Evolutionary conservation across 2,329 filamentous ascomycete species (phyloP), one percentile per base, ranked within the genome.

Genomic region (Verticillium zaregamsianum): DNA sequence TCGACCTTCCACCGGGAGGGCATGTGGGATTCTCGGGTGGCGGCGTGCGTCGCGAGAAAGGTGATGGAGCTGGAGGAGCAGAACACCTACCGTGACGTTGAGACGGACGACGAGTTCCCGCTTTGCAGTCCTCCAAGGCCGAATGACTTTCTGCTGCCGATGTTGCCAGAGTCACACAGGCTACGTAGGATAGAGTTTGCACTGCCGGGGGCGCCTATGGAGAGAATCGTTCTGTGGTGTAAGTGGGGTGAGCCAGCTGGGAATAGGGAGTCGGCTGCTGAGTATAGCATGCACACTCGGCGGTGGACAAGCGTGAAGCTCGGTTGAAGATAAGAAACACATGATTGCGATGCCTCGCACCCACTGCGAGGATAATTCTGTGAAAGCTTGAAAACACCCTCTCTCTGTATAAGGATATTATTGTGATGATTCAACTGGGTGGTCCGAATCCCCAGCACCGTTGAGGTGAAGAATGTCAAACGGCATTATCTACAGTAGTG

Each of bases 31-130:
- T 62, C 72, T 1, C 67, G 59, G 3, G 59, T 75, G 5, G 66
- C 68, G 2, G 71, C 72, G 0, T 65, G 65, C 17, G 67, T 80
- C 3, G 73, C 73, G 1, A 64, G 65, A 25, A 74, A 76, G 60
- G 69, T 80, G 0, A 70, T 80, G 62, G 67, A 72, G 55, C 65
- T 79, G 14, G 78, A 80, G 55, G 77, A 79, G 23, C 25, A 32
- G 57, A 39, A 39, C 4, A n/a, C 8, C 9, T 49, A 12, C 45
- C 3, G 45, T n/a, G 45, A 23, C 3, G n/a, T 12, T 23, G 20
- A 5, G 17, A 23, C 20, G 4, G 20, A 25, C 3, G 45, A 49
- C 8, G 20, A 14, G 6, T 49, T 49, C n/a, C 45, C 45, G n/a
- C n/a, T 49, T 9, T 49, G 45, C 20, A 25, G 20, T 11, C 45